A percentile compares a stretch with the other conserved stretches of the same genome.
Evolutionary conservation across 192 early-diverging fungal species (phyloP).

Genomic region (Coemansia asiatica): DNA sequence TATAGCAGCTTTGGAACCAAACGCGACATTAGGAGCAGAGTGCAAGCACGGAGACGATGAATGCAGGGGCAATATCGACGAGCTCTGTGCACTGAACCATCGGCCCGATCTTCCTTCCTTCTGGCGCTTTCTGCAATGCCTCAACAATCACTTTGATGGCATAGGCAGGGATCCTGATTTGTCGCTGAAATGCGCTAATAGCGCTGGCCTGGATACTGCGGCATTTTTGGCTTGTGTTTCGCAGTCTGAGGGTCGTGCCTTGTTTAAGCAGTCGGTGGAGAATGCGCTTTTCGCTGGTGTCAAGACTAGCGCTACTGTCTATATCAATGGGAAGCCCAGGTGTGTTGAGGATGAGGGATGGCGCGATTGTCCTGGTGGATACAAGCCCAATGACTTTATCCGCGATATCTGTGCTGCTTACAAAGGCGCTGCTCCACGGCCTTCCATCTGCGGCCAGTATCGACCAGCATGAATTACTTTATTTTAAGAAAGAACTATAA

Average conservation of each 20-base stretch:
- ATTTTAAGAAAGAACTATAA: not conserved
- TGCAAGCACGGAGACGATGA: slow-evolving; percentile 60
- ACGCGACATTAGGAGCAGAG: slow-evolving; percentile 26
- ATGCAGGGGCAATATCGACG: slow-evolving; percentile 55
- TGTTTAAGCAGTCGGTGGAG: slow-evolving; percentile 56
- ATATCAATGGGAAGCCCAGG: slow-evolving; percentile 57
- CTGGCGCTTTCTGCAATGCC: slow-evolving; percentile 45
- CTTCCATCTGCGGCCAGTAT: slow-evolving; percentile 43
- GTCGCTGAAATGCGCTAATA: slow-evolving; percentile 37
- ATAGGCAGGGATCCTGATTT: slow-evolving; percentile 33
- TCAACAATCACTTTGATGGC: slow-evolving; percentile 22
- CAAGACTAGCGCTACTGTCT: slow-evolving; percentile 61
- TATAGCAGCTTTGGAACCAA: slow-evolving; percentile 45
- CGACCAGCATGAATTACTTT: not conserved
- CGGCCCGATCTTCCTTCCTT: slow-evolving; percentile 29
- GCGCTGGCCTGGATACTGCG: slow-evolving; percentile 45
- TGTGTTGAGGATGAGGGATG: slow-evolving; percentile 67
- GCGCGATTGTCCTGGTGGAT: slow-evolving; percentile 40
- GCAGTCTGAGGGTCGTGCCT: slow-evolving; percentile 37
- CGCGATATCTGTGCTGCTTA: slow-evolving; percentile 52
- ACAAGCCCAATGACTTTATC: slow-evolving; percentile 39
- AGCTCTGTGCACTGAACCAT: slow-evolving; percentile 48
- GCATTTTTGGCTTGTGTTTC: slow-evolving; percentile 46
- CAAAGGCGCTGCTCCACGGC: slow-evolving; percentile 26
- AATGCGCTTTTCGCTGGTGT: slow-evolving; percentile 55